Evolutionary conservation across 2,329 filamentous ascomycete species (phyloP).

Genomic region (Sporothrix variecibatus): DNA sequence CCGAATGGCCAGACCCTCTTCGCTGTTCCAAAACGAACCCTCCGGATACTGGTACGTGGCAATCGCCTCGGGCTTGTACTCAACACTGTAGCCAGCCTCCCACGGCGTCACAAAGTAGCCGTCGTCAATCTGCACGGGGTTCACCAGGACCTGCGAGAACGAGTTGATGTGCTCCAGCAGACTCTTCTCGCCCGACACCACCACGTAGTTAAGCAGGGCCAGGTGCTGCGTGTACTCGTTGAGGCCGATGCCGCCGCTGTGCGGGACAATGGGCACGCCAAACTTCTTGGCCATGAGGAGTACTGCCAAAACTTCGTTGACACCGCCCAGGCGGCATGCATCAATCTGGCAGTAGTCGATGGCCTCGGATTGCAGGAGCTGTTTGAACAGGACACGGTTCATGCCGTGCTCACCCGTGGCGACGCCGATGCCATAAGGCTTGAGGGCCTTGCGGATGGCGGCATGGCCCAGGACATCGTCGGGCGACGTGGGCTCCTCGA

Average conservation of each 20-base stretch:
- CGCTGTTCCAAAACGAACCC: background rate
- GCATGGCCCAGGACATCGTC: conserved; percentile 89
- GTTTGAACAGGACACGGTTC: conserved; percentile 93
- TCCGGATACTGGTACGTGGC: conserved; percentile 73
- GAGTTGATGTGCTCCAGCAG: conserved; percentile 84
- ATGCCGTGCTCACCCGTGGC: conserved; percentile 95
- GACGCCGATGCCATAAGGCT: conserved; percentile 74
- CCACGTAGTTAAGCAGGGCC: conserved; percentile 89
- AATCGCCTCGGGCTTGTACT: conserved; percentile 91
- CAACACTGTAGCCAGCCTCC: conserved; percentile 83
- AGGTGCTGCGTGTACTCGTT: conserved; percentile 94
- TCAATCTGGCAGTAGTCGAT: conserved; percentile 90
- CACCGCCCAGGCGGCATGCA: conserved; percentile 83
- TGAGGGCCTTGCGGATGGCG: conserved; percentile 77
- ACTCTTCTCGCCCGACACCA: conserved; percentile 85
- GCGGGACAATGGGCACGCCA: conserved; percentile 79
- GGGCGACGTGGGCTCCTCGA: conserved; percentile 89
- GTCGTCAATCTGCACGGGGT: conserved; percentile 76
- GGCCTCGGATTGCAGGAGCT: conserved; percentile 75
- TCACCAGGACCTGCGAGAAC: conserved; percentile 35
- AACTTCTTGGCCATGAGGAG: conserved; percentile 81
- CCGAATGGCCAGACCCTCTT: background rate
- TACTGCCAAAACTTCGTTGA: conserved; percentile 88
- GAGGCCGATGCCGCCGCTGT: conserved; percentile 84
- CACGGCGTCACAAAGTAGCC: conserved; percentile 86